Conservation (phyloP, 1,139 yeast genomes). For the Pichia sp. region DNA sequence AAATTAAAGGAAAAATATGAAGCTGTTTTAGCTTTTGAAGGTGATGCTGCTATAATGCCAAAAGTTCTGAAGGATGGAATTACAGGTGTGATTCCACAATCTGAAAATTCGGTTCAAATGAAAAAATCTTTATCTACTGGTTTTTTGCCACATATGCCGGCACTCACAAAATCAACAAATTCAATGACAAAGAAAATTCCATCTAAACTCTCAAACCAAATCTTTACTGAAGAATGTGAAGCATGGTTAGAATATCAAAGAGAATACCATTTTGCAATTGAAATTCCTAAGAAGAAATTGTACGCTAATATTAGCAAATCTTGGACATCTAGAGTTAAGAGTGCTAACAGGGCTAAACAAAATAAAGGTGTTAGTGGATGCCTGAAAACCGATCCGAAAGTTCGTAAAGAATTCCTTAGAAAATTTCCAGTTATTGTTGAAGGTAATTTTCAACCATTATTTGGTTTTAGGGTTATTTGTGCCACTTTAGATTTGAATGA, state of each 20-base stretch:
- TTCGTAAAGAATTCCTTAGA: conserved; percentile 38
- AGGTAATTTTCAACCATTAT: conserved; percentile 57
- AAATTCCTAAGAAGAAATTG: conserved; percentile 32
- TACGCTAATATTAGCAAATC: conserved; percentile 51
- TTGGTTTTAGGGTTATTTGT: conserved; percentile 52
- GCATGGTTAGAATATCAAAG: conserved; percentile 21
- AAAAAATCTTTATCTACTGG: conserved; percentile 12
- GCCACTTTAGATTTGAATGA: conserved; percentile 49
- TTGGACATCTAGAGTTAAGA: conserved; percentile 53
- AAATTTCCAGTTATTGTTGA: conserved; percentile 54
- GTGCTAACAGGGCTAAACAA: conserved; percentile 29
- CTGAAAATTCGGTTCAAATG: conserved; percentile 4
- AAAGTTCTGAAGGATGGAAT: background rate
- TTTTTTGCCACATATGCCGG: background rate
- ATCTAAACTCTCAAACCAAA: conserved; percentile 17
- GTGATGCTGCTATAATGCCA: conserved; percentile 14
- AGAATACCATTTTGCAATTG: conserved; percentile 30
- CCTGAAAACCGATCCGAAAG: conserved; percentile 29
- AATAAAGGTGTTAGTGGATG: conserved; percentile 30
- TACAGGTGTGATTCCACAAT: background rate
- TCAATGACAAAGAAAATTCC: background rate
- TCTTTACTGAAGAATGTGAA: conserved; percentile 17
- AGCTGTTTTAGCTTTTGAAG: conserved; percentile 8
- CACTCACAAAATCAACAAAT: background rate
- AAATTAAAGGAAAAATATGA: conserved; percentile 21